Base-by-base conservation (phyloP, 2,329 filamentous ascomycete species). In the Phialophora verrucosa region DNA sequence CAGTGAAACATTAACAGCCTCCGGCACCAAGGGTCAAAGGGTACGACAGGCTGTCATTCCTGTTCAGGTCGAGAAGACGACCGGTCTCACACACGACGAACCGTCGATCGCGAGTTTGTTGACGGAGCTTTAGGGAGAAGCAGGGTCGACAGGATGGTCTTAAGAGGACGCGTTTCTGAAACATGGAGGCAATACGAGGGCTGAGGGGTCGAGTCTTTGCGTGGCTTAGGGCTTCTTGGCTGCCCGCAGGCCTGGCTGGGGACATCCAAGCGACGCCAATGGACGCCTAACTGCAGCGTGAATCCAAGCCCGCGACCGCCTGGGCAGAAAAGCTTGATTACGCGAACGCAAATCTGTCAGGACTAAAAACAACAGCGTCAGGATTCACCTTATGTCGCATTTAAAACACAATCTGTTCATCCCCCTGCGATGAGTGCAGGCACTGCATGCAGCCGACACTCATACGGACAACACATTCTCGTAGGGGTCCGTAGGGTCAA, bases 1-100 rank as follows among this genome's bases (percentile, higher is more conserved):
- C 27, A 56, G 58, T 69, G 68, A 69, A 67, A 69, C 68, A 67
- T 58, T 59, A 47, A 25, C 10, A 56, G 44, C 63, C 29, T 57
- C 32, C 25, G 29, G 32, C 27, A 20, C 29, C 20, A 42, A 63
- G 32, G n/a, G 29, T 44, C 20, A 25, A 17, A 35, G 6, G 27
- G 53, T 23, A 51, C 61, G 64, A 69, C 64, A 67, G 58, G 67
- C 54, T 59, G 58, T 65, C 58, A 61, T 51, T 51, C 35, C 29
- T 61, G 44, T 53, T 29, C 47, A 20, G 27, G 32, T 42, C 31
- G 20, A 42, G 31, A 17, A 23, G 57, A 47, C n/a, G 59, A 42
- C 31, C 20, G 38, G 59, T 61, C 44, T 51, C 59, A 53, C 8
- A 20, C 10, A 60, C 6, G 31, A 50, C 23, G 58, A 53, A 51